Percentiles rank a stretch among this genome's conserved stretches.
Evolutionary conservation across 2,329 filamentous ascomycete genomes (phyloP).

Genomic region (Penicillium decumbens): DNA sequence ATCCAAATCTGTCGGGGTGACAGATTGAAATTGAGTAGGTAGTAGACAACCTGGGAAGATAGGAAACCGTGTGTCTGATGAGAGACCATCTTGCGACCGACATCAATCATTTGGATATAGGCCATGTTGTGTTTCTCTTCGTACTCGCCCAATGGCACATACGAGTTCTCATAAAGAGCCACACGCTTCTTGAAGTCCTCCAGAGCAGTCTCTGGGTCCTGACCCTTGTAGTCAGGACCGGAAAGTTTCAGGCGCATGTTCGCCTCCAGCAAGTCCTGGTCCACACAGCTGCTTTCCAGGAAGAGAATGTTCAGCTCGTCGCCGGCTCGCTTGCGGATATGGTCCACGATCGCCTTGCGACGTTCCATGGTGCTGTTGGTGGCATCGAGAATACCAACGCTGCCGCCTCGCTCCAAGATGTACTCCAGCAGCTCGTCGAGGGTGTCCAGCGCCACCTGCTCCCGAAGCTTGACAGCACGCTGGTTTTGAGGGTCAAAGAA

Average conservation of each 20-base stretch:
- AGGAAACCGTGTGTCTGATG: slow-evolving; percentile 89
- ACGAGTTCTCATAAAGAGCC: slow-evolving; percentile 87
- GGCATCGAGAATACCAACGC: slow-evolving; percentile 91
- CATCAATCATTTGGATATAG: slow-evolving; percentile 97
- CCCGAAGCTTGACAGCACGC: slow-evolving; percentile 73
- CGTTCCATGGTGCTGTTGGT: slow-evolving; percentile 93
- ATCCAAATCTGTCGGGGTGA: slow-evolving; percentile 97
- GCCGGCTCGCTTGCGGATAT: slow-evolving; percentile 75
- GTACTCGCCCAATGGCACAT: slow-evolving; percentile 81
- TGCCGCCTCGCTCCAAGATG: slow-evolving; percentile 73
- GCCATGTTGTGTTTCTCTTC: slow-evolving; percentile 89
- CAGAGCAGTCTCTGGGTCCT: slow-evolving; percentile 79
- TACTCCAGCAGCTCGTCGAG: slow-evolving; percentile 90
- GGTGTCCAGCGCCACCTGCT: slow-evolving; percentile 88
- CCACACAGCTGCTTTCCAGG: slow-evolving; percentile 88
- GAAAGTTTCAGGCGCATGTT: slow-evolving; percentile 97
- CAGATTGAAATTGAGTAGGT: slow-evolving; percentile 93
- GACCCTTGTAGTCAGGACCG: slow-evolving; percentile 91
- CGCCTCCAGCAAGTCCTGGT: slow-evolving; percentile 77
- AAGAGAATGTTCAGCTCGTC: slow-evolving; percentile 85
- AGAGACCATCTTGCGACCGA: slow-evolving; percentile 87
- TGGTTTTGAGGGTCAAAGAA: slow-evolving; percentile 93
- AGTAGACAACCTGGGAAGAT: slow-evolving; percentile 86
- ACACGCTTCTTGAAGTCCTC: slow-evolving; percentile 91
- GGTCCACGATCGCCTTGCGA: slow-evolving; percentile 75